phyloP scores from a whole-genome alignment of 768 basidiomycete species.

The Pulveroboletus sp. region DNA sequence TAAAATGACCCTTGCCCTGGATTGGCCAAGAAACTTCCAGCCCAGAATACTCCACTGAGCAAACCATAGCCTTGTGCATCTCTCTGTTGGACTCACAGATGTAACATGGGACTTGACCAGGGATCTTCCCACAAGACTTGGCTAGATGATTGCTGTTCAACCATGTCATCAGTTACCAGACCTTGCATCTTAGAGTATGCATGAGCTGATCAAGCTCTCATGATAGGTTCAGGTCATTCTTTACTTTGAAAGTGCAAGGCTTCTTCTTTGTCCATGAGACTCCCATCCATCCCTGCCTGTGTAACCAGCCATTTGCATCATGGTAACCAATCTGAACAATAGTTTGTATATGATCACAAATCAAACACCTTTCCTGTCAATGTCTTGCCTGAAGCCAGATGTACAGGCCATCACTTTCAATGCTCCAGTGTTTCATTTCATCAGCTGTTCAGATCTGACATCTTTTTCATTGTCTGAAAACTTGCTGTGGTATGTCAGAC shows the following conservation, averaged over 20 bases:
- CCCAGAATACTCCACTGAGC: not conserved
- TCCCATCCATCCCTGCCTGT: constrained; percentile 5
- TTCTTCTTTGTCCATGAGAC: not conserved
- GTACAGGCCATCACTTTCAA: constrained; percentile 6
- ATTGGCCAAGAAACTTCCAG: too few species aligned
- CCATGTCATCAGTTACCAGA: not conserved
- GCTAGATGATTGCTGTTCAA: not conserved
- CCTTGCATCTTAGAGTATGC: not conserved
- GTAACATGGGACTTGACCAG: not conserved
- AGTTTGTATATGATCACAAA: constrained; percentile 1
- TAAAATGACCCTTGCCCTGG: too few species aligned
- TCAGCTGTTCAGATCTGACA: not conserved
- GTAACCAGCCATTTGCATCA: constrained; percentile 4
- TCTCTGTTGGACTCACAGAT: not conserved
- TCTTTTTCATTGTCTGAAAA: not conserved
- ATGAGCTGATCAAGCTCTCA: not conserved
- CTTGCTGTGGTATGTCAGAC: constrained; percentile 2
- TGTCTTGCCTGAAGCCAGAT: not conserved
- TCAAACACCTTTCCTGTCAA: constrained; percentile 1
- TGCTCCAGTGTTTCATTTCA: not conserved
- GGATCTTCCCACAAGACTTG: not conserved
- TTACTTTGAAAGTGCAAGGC: not conserved
- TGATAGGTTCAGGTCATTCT: not conserved
- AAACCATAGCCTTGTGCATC: not conserved
- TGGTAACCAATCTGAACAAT: not conserved